Percentiles rank a stretch among this genome's conserved stretches.
Evolutionary conservation across 1,139 yeast species (phyloP).

Genomic region (Lodderomyces margitis): DNA sequence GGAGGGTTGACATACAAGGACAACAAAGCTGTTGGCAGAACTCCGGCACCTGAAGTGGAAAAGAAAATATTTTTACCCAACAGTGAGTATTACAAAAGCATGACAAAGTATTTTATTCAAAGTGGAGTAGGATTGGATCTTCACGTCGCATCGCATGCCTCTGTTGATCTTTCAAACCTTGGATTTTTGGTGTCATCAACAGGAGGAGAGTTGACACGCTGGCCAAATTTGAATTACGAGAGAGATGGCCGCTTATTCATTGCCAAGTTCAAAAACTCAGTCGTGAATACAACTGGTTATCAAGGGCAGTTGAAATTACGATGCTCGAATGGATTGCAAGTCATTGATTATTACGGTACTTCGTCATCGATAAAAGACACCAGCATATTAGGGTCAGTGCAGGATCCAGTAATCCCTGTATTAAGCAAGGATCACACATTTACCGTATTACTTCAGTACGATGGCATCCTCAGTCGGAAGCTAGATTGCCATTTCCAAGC

Average conservation of each 20-base stretch:
- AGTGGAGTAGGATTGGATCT: conserved; percentile 75
- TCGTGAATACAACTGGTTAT: conserved; percentile 56
- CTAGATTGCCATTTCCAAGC: conserved; percentile 89
- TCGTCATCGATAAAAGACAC: conserved; percentile 29
- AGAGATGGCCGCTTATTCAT: conserved; percentile 70
- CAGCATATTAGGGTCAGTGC: conserved; percentile 29
- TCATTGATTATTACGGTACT: conserved; percentile 70
- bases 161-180: conserved; percentile 73
- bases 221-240: conserved; percentile 65
- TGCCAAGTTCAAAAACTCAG: conserved; percentile 53
- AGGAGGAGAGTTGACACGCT: conserved; percentile 69
- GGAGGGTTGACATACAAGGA: conserved; percentile 67
- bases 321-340: conserved; percentile 86
- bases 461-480: conserved; percentile 69
- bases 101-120: conserved; percentile 57
- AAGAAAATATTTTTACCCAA: conserved; percentile 55
- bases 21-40: conserved; percentile 33
- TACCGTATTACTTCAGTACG: conserved; percentile 72
- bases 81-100: conserved; percentile 57
- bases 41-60: conserved; percentile 53
- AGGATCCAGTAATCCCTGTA: conserved; percentile 72
- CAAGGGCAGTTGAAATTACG: conserved; percentile 85
- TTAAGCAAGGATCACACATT: conserved; percentile 65
- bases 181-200: conserved; percentile 66
- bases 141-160: conserved; percentile 62